Evolutionary conservation across 768 basidiomycete genomes (phyloP), one percentile per base, ranked within the genome.

Genomic region (Phaffia tasmanica): DNA sequence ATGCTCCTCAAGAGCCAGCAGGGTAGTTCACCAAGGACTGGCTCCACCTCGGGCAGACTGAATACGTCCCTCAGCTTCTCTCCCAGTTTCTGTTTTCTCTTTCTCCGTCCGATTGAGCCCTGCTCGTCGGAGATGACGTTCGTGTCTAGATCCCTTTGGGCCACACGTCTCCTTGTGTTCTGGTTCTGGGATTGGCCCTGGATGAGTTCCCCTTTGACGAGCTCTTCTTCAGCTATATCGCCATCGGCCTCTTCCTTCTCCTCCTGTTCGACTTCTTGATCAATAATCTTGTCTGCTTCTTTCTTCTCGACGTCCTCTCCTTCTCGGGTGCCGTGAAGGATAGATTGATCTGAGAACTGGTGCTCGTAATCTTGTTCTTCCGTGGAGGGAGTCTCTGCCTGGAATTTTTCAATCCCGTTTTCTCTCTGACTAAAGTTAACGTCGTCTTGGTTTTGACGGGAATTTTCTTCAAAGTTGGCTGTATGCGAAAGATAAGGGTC

Each of bases 1-100:
- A 93, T 84, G 59, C 88, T 90, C 60, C 90, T 84, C 65, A 97
- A 78, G 14, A 97, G 79, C 89, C 91, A 97, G 74, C 91, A 95
- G 1, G 89, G 86, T 83, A 94, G 86, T 80, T 95, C 92, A 85
- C 74, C 72, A 65, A 87, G 78, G 15, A 99, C 93, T 75, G 94
- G 89, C 63, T 85, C 82, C 50, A 91, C 87, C 53, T 83, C 85
- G 21, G 83, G 80, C 49, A 97, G 74, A 48, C 88, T 86, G 72
- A 92, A 99, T 1, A 98, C 84, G 57, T 93, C 88, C 74, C 83
- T 83, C 64, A 99, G 77, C 78, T 93, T 95, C 78, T 88, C 85
- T 1, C 89, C 92, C 50, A 99, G 78, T 55, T 84, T 83, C 62
- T 74, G 72, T 57, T 65, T 70, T 57, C 74, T 69, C 53, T 51